Evolutionary conservation across 2,329 filamentous ascomycete species (phyloP), one percentile per base, ranked within the genome.

Genomic region (Daldinia sp.): DNA sequence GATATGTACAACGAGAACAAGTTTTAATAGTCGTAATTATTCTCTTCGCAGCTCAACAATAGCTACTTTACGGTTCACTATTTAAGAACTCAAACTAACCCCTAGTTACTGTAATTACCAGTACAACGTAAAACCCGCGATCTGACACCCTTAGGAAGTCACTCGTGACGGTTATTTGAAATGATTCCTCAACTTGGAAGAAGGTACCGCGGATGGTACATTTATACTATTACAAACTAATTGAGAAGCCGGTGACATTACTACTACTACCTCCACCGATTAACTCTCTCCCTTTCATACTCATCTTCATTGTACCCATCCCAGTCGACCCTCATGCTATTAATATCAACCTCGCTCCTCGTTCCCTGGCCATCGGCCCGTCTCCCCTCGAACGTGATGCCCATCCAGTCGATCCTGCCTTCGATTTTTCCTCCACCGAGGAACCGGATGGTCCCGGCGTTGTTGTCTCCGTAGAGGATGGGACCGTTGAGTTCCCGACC

Each of bases 381-480:
- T 0, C 54, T 26, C 3, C 74, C 79, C 1, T 66, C 50, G 37
- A 82, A 82, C 0, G 51, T 41, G 6, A 82, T 62, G 0, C 51
- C 15, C 66, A 74, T 71, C n/a, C n/a, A 72, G 12, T 77, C 73
- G 6, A 81, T 4, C 41, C 62, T 23, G 12, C 80, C 81, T 13
- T 79, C 67, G 15, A 84, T 74, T 0, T 70, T 67, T 2, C 81
- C 82, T 33, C 74, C 75, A 4, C 82, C 80, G 1, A 82, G 60
- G 35, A 84, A 83, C 26, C 62, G 74, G 37, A 83, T 73, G 65
- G 70, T 78, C 51, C 80, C 81, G 2, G 44, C 9, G 9, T 79
- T 58, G 1, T 76, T 12, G 13, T 48, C 44, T 15, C 44, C 78
- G 23, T 75, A 74, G 0, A 74, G 55, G 12, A 78, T 74, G 15